Base-by-base conservation (phyloP, 768 basidiomycete genomes). In the Hysterangium stoloniferum region DNA sequence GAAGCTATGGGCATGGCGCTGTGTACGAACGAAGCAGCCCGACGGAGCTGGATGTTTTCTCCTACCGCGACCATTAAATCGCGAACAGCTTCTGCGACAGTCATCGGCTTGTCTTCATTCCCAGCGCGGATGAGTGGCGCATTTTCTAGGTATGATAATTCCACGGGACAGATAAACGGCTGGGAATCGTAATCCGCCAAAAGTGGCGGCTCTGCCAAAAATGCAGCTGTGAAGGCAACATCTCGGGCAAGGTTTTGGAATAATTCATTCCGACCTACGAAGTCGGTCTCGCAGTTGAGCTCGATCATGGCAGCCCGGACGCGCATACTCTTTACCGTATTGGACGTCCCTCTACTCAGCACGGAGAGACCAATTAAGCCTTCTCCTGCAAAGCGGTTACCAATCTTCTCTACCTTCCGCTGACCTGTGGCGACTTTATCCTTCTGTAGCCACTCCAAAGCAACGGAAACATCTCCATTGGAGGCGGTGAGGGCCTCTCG, bases 201-300 rank as follows among this genome's bases (percentile, higher is more conserved):
- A 24, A 7, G 27, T 9, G 29, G 32, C 40, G 79, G 76, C 48
- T 80, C 78, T 0, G 78, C 66, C 36, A 88, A 70, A 60, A 81
- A 86, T 5, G 90, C 90, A 29, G 84, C 80, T 1, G 88, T 91
- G 58, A 87, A 82, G 13, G 90, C 85, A 57, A 96, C 83, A 58
- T 89, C 82, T 34, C 75, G 72, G 11, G 86, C 84, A 33, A 94
- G 76, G 48, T 74, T 73, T 13, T 79, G 73, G 59, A 98, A 98
- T 11, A 91, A 71, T 52, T 84, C 78, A 59, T 90, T 94, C 56
- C 88, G 70, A 20, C 82, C 89, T 25, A 98, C 94, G 62, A 96
- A 98, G 69, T 98, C 94, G 46, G 94, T 96, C 70, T 98, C 94
- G 70, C 94, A 97, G 58, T 89, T 90, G 54, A 96, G 71, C 66